Base-by-base conservation (phyloP, 805 yeast species). In the Yamadazyma paraphyllophila region DNA sequence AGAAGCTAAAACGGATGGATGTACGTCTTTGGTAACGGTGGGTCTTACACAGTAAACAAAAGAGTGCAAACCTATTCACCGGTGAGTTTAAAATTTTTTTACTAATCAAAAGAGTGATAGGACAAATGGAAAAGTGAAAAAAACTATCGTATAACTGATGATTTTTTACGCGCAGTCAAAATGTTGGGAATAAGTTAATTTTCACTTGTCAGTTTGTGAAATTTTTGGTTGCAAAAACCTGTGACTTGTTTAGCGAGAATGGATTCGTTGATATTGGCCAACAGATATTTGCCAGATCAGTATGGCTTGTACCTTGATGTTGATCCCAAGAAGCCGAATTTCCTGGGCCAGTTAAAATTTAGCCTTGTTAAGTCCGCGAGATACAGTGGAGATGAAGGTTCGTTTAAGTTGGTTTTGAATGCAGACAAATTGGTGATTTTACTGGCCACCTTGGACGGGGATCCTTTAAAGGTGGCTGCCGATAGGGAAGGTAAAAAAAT, bases 261-360 rank as follows among this genome's bases (percentile, higher is more conserved):
- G 46, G 31, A 25, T 12, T 37, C 43, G 13, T 38, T 44, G 26
- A n/a, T 44, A 13, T 31, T 38, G 8, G 7, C 17, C 8, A 44
- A 44, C 20, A 12, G 25, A 29, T 44, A 33, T 14, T 25, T 44
- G 14, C 52, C 55, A 7, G 29, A 8, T 1, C 15, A 31, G 17
- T 51, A 51, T 33, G 26, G 39, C n/a, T 13, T 51, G 20, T 13
- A 8, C 11, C 36, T 51, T 12, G 46, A 48, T 11, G 31, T 51
- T 7, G 16, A 26, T 25, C 36, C 36, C 10, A 7, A 6, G 9
- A 51, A 51, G 26, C 52, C 52, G 6, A 51, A 51, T 24, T 51
- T 48, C 26, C 34, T 24, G 24, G 52, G 52, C 10, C 15, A 10
- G 11, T 35, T 42, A 15, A 24, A 11, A 2, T 39, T 51, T 20